Evolutionary conservation across 1,284 basidiomycete species (phyloP).

Genomic region (Sporisorium iseilematis-ciliati): DNA sequence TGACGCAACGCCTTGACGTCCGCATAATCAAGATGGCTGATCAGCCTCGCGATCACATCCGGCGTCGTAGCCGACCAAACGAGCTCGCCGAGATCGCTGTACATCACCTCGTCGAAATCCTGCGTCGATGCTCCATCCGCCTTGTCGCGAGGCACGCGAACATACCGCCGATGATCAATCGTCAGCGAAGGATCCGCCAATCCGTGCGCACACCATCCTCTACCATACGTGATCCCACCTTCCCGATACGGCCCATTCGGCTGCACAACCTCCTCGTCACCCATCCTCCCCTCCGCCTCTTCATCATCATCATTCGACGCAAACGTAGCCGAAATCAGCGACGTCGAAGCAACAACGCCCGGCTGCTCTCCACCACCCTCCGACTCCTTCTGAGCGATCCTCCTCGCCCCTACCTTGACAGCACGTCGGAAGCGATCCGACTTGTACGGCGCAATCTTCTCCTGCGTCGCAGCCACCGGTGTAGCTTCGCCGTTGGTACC

Average conservation of each 20-base stretch:
- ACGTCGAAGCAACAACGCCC: slow-evolving; percentile 15
- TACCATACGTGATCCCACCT: slow-evolving; percentile 53
- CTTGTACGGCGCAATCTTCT: slow-evolving; percentile 26
- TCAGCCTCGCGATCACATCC: slow-evolving; percentile 52
- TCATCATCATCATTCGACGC: slow-evolving; percentile 26
- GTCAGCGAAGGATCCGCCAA: slow-evolving; percentile 48
- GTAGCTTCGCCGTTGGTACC: slow-evolving; percentile 28
- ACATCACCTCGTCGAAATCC: slow-evolving; percentile 45
- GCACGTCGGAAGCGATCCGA: slow-evolving; percentile 40
- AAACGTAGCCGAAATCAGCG: slow-evolving; percentile 24
- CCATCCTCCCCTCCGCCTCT: neutral
- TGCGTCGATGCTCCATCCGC: neutral
- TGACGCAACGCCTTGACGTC: slow-evolving; percentile 65
- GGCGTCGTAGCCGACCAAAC: slow-evolving; percentile 59
- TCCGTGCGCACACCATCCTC: slow-evolving; percentile 58
- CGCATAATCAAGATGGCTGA: slow-evolving; percentile 58
- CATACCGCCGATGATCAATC: slow-evolving; percentile 42
- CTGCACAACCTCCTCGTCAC: slow-evolving; percentile 36
- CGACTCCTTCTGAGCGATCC: neutral
- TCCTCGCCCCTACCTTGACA: slow-evolving; percentile 24
- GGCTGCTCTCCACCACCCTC: neutral
- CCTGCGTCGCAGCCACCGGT: slow-evolving; percentile 8
- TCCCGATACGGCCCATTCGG: slow-evolving; percentile 56
- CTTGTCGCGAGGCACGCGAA: slow-evolving; percentile 19
- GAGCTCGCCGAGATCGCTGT: slow-evolving; percentile 58